Conservation (phyloP, 208 protist species). For the Phytomonas sp. region DNA sequence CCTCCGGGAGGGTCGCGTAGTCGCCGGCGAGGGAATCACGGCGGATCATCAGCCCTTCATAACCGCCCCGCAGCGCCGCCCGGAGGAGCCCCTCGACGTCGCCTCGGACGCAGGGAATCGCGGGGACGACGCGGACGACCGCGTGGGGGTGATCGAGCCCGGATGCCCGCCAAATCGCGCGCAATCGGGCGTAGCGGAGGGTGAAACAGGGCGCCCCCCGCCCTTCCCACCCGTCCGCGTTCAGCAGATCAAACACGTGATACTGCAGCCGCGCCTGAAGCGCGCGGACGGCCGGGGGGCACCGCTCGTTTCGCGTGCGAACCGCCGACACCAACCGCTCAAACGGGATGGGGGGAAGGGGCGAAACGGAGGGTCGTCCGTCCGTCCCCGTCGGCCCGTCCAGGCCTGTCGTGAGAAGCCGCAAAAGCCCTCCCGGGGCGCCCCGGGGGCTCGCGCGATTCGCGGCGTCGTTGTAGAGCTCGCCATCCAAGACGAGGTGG, state of each 20-base stretch:
- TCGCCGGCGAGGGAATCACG: constrained; percentile 19
- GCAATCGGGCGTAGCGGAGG: constrained; percentile 36
- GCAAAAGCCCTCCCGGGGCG: neutral
- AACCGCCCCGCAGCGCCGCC: constrained; percentile 47
- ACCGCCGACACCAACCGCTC: constrained; percentile 69
- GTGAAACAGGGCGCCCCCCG: constrained; percentile 26
- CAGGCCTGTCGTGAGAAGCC: neutral
- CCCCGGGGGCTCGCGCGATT: constrained; percentile 23
- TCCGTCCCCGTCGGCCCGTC: neutral
- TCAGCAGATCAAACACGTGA: constrained; percentile 83
- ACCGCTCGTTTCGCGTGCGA: constrained; percentile 49
- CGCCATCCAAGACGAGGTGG: constrained; percentile 77
- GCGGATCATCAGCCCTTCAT: constrained; percentile 84
- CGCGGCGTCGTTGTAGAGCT: constrained; percentile 76
- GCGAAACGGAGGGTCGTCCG: constrained; percentile 9
- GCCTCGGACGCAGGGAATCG: constrained; percentile 20
- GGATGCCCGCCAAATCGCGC: too few relatives aligned
- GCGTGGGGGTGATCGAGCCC: constrained; percentile 17
- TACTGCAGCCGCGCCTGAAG: constrained; percentile 70
- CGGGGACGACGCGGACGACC: constrained; percentile 47
- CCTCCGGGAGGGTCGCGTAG: neutral
- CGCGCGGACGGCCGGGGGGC: constrained; percentile 42
- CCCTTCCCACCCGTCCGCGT: constrained; percentile 28
- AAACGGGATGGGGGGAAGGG: constrained; percentile 30
- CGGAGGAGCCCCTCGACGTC: constrained; percentile 32